A percentile compares a stretch with the other conserved stretches of the same genome.
phyloP scores from a whole-genome alignment of 192 early-diverging fungal genomes.

The Linnemannia exigua region DNA sequence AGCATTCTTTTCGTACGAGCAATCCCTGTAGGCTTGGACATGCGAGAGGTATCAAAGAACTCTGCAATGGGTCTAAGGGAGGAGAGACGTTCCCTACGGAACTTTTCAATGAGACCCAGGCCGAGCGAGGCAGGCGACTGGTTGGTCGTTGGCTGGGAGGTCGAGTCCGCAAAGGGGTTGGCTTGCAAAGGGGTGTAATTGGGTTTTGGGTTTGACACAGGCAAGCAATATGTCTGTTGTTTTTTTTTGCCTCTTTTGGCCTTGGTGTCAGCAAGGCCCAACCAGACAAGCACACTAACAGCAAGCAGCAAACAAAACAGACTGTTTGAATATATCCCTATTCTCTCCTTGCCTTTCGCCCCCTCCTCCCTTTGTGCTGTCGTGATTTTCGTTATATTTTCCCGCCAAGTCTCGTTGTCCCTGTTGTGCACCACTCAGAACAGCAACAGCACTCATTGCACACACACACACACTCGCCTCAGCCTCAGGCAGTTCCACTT shows the following conservation, averaged over 20 bases:
- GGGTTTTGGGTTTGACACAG: slow-evolving; percentile 28
- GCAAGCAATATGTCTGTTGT: not conserved
- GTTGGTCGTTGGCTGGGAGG: not conserved
- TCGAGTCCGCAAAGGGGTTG: slow-evolving; percentile 11
- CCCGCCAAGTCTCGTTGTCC: slow-evolving; percentile 1
- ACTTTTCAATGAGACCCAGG: slow-evolving; percentile 45
- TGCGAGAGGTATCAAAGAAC: slow-evolving; percentile 67
- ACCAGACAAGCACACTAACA: not conserved
- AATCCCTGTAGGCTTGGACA: slow-evolving; percentile 61
- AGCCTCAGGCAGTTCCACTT: too few relatives aligned
- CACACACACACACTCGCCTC: not conserved
- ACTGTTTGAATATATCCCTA: too few relatives aligned
- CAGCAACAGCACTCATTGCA: too few relatives aligned
- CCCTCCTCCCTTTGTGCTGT: not conserved
- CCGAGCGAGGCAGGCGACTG: slow-evolving; percentile 32
- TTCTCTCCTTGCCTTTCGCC: not conserved
- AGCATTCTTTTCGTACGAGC: slow-evolving; percentile 28
- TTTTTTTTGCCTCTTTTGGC: not conserved
- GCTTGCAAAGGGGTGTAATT: slow-evolving; percentile 32
- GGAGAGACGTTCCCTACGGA: slow-evolving; percentile 59
- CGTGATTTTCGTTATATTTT: not conserved
- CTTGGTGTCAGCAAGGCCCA: not conserved
- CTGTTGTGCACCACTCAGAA: too few relatives aligned
- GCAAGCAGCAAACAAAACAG: not conserved
- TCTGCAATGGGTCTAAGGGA: slow-evolving; percentile 65